Evolutionary conservation across 2,329 filamentous ascomycete genomes (phyloP).

Genomic region (Neonectria faginata): DNA sequence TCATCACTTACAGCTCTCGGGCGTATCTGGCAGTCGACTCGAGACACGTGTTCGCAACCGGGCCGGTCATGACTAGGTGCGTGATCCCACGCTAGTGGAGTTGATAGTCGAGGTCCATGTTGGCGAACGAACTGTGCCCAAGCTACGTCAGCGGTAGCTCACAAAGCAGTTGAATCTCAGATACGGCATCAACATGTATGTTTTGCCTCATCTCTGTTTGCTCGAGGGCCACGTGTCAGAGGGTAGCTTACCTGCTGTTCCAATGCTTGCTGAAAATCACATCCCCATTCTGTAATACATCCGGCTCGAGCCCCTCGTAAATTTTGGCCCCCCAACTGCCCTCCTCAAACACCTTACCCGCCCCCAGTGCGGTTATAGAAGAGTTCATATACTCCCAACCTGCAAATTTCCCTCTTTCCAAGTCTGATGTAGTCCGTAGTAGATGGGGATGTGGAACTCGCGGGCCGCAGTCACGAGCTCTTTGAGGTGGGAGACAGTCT

Average conservation of each 20-base stretch:
- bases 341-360: slow-evolving; percentile 14
- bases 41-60: slow-evolving; percentile 35
- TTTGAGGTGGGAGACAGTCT: slow-evolving; percentile 5
- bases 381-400: slow-evolving; percentile 26
- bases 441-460: slow-evolving; percentile 24
- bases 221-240: not conserved
- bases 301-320: slow-evolving; percentile 30
- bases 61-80: slow-evolving; percentile 31
- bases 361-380: slow-evolving; percentile 7
- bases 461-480: slow-evolving; percentile 23
- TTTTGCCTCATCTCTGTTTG: not conserved
- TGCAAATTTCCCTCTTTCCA: slow-evolving; percentile 22
- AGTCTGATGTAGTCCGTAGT: slow-evolving; percentile 31
- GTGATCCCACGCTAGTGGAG: slow-evolving; percentile 30
- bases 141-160: not conserved
- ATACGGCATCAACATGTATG: too few species aligned
- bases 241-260: slow-evolving; percentile 27
- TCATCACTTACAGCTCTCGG: slow-evolving; percentile 27
- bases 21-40: slow-evolving; percentile 35
- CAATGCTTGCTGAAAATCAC: slow-evolving; percentile 31
- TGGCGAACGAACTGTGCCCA: slow-evolving; percentile 23
- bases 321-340: slow-evolving; percentile 36
- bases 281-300: slow-evolving; percentile 32
- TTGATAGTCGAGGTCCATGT: slow-evolving; percentile 31
- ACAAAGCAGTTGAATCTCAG: not conserved